Evolutionary conservation across 805 yeast species (phyloP), one percentile per base, ranked within the genome.

Genomic region (Metschnikowia continentalis): DNA sequence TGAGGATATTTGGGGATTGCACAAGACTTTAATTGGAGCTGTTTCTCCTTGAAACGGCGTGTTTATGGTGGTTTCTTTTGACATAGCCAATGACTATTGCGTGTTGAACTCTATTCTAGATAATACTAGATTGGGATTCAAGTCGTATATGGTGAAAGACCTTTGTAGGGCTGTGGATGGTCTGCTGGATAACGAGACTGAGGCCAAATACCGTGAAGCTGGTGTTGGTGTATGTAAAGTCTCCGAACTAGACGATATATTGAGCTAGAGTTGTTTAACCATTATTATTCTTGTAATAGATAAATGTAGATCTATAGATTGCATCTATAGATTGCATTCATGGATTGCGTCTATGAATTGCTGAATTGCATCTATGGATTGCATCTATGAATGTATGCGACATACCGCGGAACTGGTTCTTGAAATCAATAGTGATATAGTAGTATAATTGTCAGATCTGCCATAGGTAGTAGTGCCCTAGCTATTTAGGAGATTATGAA

Each of bases 51-150:
- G 60, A 70, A 17, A 17, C 2, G 19, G 19, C 19, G 19, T 17
- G 19, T 17, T 17, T 17, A 3, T 82, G 40, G 90, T 90, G 1
- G 81, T 75, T 42, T 77, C 88, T 20, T 92, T 84, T 1, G 98
- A 97, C 0, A 60, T 91, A 19, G 97, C 97, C 0, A 82, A 83
- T 55, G 98, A 91, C 63, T 90, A 72, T 65, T 91, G 98, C 66
- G 97, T 92, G 3, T 69, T 82, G 58, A 77, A 83, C 61, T 84
- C 95, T 0, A 90, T 96, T 0, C 64, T 81, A 22, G 95, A 91
- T 50, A 76, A 90, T 19, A 79, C 77, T 0, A 66, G 64, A 10
- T 53, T 59, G 35, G 96, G 96, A 0, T 90, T 78, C 62, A 65
- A 77, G 1, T 83, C 96, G 0, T 72, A 61, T 47, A 87, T 92